A percentile compares a stretch with the other conserved stretches of the same genome.
phyloP scores from a whole-genome alignment of 2,329 filamentous ascomycete genomes.

The Whalleya microplaca region DNA sequence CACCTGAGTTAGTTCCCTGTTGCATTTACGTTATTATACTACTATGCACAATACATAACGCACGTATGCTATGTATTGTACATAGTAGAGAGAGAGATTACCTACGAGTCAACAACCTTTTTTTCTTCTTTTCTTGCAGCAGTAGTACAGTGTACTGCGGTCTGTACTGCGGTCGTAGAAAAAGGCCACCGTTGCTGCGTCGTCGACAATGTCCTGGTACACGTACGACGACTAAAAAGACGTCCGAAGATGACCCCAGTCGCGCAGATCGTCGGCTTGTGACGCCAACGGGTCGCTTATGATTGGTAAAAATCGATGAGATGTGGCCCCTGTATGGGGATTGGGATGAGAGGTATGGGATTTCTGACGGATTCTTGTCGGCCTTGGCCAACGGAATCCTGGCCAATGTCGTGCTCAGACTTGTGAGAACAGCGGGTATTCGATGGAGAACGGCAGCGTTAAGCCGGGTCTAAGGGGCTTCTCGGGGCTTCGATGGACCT shows the following conservation, averaged over 20 bases:
- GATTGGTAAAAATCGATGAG: conserved; percentile 22
- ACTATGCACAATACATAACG: background rate
- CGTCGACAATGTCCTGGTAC: background rate
- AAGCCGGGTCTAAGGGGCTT: conserved; percentile 25
- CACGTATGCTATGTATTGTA: too few relatives aligned
- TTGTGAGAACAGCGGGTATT: conserved; percentile 14
- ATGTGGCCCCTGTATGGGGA: conserved; percentile 25
- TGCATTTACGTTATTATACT: background rate
- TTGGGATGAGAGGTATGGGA: conserved; percentile 25
- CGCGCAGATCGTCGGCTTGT: conserved; percentile 25
- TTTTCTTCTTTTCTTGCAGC: too few relatives aligned
- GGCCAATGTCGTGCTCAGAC: conserved; percentile 11
- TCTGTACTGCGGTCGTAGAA: too few relatives aligned
- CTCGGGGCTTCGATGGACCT: conserved; percentile 26
- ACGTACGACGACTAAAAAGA: background rate
- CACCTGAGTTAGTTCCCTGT: background rate
- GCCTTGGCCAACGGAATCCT: conserved; percentile 21
- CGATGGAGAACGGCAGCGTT: conserved; percentile 24
- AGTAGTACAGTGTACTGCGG: too few relatives aligned
- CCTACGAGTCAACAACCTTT: too few relatives aligned
- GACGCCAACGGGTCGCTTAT: conserved; percentile 21
- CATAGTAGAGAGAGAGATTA: too few relatives aligned
- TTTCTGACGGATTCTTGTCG: conserved; percentile 27
- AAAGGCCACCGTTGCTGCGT: too few relatives aligned
- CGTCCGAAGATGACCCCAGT: conserved; percentile 4